Conservation (phyloP, 768 basidiomycete genomes). For the Pseudohyphozyma bogoriensis region DNA sequence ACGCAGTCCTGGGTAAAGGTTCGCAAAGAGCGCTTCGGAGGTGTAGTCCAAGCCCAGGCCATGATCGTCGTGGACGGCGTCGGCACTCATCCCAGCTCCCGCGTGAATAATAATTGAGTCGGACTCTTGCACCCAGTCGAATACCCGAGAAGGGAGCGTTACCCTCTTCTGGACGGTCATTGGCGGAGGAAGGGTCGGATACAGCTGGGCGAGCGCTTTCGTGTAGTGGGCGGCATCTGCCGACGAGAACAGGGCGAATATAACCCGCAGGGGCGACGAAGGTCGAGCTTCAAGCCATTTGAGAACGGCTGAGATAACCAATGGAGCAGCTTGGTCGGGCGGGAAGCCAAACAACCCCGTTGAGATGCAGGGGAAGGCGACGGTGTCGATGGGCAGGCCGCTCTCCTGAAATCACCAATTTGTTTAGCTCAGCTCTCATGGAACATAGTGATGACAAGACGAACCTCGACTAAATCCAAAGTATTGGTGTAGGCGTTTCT, state of each 20-base stretch:
- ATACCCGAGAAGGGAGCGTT: background rate
- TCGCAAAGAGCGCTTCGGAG: background rate
- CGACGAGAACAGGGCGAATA: conserved; percentile 11
- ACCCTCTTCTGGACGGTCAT: background rate
- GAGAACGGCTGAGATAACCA: background rate
- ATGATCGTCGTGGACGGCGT: background rate
- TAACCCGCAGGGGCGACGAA: background rate
- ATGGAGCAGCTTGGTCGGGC: background rate
- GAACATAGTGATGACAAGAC: background rate
- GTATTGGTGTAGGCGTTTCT: background rate
- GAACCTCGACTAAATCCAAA: conserved; percentile 5
- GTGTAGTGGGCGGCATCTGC: conserved; percentile 1
- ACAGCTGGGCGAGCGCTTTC: background rate
- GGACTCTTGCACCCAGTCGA: background rate
- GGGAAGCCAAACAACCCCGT: conserved; percentile 12
- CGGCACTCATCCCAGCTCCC: background rate
- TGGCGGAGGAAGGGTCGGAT: background rate
- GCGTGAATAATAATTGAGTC: conserved; percentile 5
- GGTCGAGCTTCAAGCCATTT: conserved; percentile 5
- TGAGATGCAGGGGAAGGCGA: conserved; percentile 12
- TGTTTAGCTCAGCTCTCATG: too few species aligned
- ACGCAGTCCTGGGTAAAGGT: conserved; percentile 1
- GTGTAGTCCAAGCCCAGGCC: conserved; percentile 4
- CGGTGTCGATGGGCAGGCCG: conserved; percentile 1
- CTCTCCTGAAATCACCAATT: too few species aligned